These are phyloP conservation scores for Sclerotinia sclerotiorum DNA, from an alignment of 2,329 filamentous ascomycete species.

Conservation along the genomic window DNA sequence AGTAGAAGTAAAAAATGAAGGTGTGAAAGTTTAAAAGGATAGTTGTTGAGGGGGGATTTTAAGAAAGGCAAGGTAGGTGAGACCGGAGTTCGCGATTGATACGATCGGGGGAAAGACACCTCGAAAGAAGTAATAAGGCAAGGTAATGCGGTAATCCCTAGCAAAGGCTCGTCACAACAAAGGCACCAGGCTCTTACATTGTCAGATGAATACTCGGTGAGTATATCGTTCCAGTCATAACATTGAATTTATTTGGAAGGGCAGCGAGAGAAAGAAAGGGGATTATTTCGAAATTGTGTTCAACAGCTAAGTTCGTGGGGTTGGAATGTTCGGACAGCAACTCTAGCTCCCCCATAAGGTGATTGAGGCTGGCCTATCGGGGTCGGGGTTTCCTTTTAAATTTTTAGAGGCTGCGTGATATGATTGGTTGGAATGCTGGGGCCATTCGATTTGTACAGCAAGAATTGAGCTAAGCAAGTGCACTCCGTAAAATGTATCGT, in stretches of 20 bases:
- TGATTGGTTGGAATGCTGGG: background rate
- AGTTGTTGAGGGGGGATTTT: background rate
- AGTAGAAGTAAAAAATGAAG: conserved; percentile 10
- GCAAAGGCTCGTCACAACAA: conserved; percentile 28
- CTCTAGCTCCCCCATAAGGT: conserved; percentile 11
- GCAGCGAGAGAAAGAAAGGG: conserved; percentile 8
- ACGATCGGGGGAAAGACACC: conserved; percentile 21
- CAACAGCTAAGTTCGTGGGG: conserved; percentile 21
- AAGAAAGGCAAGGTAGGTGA: conserved; percentile 17
- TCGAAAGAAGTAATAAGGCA: conserved; percentile 15
- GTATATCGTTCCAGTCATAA: background rate
- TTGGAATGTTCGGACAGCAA: conserved; percentile 20
- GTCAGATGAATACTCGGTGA: conserved; percentile 22
- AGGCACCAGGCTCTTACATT: conserved; percentile 38
- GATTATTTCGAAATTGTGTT: conserved; percentile 8
- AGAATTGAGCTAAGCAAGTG: conserved; percentile 6
- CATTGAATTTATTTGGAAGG: background rate
- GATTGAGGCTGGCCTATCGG: conserved; percentile 21
- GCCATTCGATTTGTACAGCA: conserved; percentile 16
- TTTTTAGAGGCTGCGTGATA: background rate
- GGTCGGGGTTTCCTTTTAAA: background rate
- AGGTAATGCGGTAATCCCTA: conserved; percentile 20
- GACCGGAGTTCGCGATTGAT: conserved; percentile 23
- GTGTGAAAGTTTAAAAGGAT: conserved; percentile 4
- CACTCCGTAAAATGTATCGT: background rate